These are phyloP conservation scores for Suillus occidentalis DNA, from an alignment of 768 basidiomycete species.

Conservation along the genomic window DNA sequence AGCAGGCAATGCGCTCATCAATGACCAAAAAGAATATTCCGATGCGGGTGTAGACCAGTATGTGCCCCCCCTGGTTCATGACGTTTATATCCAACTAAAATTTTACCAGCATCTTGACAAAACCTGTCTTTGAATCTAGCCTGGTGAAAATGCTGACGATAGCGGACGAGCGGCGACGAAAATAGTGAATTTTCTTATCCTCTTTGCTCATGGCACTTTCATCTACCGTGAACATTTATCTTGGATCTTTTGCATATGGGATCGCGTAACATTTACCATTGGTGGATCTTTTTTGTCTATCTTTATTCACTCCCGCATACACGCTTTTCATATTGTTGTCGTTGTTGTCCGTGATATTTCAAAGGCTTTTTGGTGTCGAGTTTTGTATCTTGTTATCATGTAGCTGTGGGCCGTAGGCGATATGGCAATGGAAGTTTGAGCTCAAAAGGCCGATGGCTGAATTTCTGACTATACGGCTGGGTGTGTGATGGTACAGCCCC, in stretches of 20 bases:
- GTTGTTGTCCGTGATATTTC: background rate
- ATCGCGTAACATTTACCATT: background rate
- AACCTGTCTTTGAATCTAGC: constrained; percentile 69
- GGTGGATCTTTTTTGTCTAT: constrained; percentile 5
- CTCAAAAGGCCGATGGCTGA: background rate
- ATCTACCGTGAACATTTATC: background rate
- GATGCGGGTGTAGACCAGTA: constrained; percentile 77
- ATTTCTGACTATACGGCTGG: background rate
- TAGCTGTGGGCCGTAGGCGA: background rate
- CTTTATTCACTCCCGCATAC: background rate
- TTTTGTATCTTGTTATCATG: background rate
- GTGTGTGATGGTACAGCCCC: background rate
- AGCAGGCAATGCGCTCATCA: constrained; percentile 52
- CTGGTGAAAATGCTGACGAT: constrained; percentile 42
- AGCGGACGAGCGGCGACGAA: constrained; percentile 41
- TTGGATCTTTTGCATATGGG: background rate
- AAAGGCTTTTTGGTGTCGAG: background rate
- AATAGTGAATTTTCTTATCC: background rate
- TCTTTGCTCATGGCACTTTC: background rate
- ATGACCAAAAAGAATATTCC: constrained; percentile 74
- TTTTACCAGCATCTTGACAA: constrained; percentile 63
- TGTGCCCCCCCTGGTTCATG: constrained; percentile 22
- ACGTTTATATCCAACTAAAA: background rate
- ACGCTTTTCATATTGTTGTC: background rate
- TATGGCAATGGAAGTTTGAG: background rate